Conservation (phyloP, 2,329 filamentous ascomycete genomes). For the Chaetomium olivaceum region DNA sequence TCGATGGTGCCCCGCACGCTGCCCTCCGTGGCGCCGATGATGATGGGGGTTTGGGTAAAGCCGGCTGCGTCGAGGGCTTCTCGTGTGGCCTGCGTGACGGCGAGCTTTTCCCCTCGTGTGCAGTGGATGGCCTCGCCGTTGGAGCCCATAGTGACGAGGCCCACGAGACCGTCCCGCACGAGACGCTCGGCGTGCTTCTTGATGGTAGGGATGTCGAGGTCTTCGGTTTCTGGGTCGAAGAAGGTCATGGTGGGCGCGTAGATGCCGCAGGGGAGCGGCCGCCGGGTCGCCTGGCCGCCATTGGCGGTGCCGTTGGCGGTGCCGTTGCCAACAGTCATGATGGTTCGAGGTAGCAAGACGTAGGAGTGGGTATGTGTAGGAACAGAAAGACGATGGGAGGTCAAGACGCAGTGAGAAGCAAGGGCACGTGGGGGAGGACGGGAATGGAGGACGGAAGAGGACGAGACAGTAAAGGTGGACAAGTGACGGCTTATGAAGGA, state of each 20-base stretch:
- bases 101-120: slow-evolving; percentile 72
- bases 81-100: slow-evolving; percentile 74
- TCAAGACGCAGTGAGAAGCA: slow-evolving; percentile 15
- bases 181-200: slow-evolving; percentile 80
- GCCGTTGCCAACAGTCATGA: slow-evolving; percentile 41
- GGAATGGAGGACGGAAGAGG: slow-evolving; percentile 14
- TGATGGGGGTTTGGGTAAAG: slow-evolving; percentile 73
- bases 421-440: slow-evolving; percentile 15
- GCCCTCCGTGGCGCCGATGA: slow-evolving; percentile 79
- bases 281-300: slow-evolving; percentile 43
- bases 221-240: slow-evolving; percentile 80
- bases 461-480: slow-evolving; percentile 13
- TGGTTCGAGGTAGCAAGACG: slow-evolving; percentile 20
- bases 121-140: slow-evolving; percentile 90
- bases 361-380: slow-evolving; percentile 15
- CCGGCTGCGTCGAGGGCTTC: slow-evolving; percentile 81
- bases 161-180: slow-evolving; percentile 73
- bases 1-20: slow-evolving; percentile 80
- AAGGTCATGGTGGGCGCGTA: slow-evolving; percentile 91
- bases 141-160: slow-evolving; percentile 84
- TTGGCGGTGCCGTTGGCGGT: slow-evolving; percentile 40
- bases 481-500: slow-evolving; percentile 38
- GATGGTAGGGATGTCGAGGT: slow-evolving; percentile 77
- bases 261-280: slow-evolving; percentile 74
- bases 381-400: slow-evolving; percentile 12